Base-by-base conservation (phyloP, 768 basidiomycete genomes). In the Agrocybe pediades region DNA sequence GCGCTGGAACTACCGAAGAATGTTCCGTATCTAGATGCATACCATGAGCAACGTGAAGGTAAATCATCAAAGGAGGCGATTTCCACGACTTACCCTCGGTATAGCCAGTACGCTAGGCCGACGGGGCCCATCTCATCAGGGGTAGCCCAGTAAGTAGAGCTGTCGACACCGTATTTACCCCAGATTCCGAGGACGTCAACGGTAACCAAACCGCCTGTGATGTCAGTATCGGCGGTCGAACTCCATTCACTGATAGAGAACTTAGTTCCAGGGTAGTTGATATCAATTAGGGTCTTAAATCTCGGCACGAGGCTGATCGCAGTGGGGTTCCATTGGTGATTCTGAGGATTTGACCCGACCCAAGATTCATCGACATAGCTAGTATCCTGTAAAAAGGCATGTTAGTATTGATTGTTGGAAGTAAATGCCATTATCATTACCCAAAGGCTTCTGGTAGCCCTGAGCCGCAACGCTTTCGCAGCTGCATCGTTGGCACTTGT, bases 91-190 rank as follows among this genome's bases (percentile, higher is more conserved):
- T 59, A 81, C 79, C 81, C 81, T 69, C 81, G 68, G 68, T 68
- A 83, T 6, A 83, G 68, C 81, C 81, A 83, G 61, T 76, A 83
- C 27, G 81, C 81, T 51, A 82, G 64, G 20, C 79, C 81, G 24
- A 78, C 60, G n/a, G 81, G 79, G 5, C 76, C 76, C 26, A 69
- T 62, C 62, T 78, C 74, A 56, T 76, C 74, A 2, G 77, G 76
- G 7, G 72, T 74, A 7, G 68, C 71, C 81, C 81, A 83, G 65
- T 83, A 83, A 0, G 80, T 82, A 24, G 81, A 80, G 30, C 66
- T 68, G 60, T 83, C 81, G 19, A 82, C 61, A n/a, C 69, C 66
- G 51, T 80, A 74, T 51, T 68, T 65, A 6, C 81, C 81, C 58
- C 77, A 83, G 49, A 83, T 75, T 23, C 81, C 81, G 13, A 83